A percentile compares a stretch with the other conserved stretches of the same genome.
Evolutionary conservation across 1,139 yeast species (phyloP).

Genomic region (Candida frijolesensis): DNA sequence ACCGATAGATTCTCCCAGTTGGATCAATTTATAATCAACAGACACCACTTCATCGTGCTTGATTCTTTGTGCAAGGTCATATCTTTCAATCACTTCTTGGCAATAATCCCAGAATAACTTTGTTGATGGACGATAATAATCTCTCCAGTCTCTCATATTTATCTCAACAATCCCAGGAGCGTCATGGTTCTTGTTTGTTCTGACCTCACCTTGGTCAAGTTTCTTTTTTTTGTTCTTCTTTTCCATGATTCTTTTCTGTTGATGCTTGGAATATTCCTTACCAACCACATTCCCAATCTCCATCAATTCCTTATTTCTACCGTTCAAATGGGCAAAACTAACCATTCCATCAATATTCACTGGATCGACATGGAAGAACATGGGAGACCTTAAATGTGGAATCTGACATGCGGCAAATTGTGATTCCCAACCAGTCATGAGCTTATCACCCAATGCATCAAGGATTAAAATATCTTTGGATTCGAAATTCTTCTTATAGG

Average conservation of each 20-base stretch:
- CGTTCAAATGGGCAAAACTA: slow-evolving; percentile 37
- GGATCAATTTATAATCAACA: slow-evolving; percentile 32
- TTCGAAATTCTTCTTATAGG: neutral
- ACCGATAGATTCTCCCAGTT: slow-evolving; percentile 29
- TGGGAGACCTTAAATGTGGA: slow-evolving; percentile 49
- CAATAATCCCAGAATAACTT: slow-evolving; percentile 44
- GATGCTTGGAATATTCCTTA: slow-evolving; percentile 47
- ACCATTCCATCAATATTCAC: slow-evolving; percentile 46
- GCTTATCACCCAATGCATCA: slow-evolving; percentile 31
- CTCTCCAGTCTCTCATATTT: slow-evolving; percentile 50
- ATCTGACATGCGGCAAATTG: slow-evolving; percentile 47
- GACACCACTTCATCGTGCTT: slow-evolving; percentile 37
- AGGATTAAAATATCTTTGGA: slow-evolving; percentile 31
- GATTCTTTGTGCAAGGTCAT: slow-evolving; percentile 31
- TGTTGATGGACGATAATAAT: slow-evolving; percentile 50
- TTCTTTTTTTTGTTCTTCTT: slow-evolving; percentile 17
- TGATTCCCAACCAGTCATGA: slow-evolving; percentile 47
- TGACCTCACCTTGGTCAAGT: slow-evolving; percentile 4
- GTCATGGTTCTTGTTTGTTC: slow-evolving; percentile 31
- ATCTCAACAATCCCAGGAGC: slow-evolving; percentile 39
- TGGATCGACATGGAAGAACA: slow-evolving; percentile 55
- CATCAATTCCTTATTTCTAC: slow-evolving; percentile 38
- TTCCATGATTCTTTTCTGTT: slow-evolving; percentile 32
- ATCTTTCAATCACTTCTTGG: slow-evolving; percentile 34
- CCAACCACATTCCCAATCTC: slow-evolving; percentile 52